Percentiles rank a stretch among this genome's conserved stretches.
phyloP scores from a whole-genome alignment of 345 rosid species.

The Ricinus communis region DNA sequence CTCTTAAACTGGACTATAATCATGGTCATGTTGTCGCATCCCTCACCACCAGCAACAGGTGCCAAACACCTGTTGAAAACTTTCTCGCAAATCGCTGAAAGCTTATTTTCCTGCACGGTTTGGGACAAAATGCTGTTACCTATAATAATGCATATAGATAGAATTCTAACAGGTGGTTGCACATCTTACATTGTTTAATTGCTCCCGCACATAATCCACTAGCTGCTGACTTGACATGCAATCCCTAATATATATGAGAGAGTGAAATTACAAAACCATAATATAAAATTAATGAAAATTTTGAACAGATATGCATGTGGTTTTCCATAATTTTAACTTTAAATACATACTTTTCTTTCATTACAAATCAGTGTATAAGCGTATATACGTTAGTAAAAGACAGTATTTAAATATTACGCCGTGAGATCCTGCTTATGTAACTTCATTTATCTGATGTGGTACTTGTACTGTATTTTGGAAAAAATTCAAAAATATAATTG shows the following conservation, averaged over 20 bases:
- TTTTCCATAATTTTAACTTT: too few relatives aligned
- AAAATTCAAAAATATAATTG: too few relatives aligned
- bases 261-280: background rate
- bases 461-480: too few relatives aligned
- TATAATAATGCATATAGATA: background rate
- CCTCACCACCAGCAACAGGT: slow-evolving; percentile 78
- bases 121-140: background rate
- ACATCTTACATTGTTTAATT: slow-evolving; percentile 22
- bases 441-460: too few relatives aligned
- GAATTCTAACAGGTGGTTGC: background rate
- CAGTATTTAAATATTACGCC: too few relatives aligned
- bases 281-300: background rate
- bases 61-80: slow-evolving; percentile 82
- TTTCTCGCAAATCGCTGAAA: slow-evolving; percentile 75
- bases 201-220: slow-evolving; percentile 54
- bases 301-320: too few relatives aligned
- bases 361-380: too few relatives aligned
- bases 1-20: slow-evolving; percentile 88
- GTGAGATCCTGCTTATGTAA: too few relatives aligned
- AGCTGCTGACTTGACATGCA: slow-evolving; percentile 96
- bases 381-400: too few relatives aligned
- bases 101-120: slow-evolving; percentile 72
- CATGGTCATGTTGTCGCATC: slow-evolving; percentile 99
- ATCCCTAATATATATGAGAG: slow-evolving; percentile 50
- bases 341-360: too few relatives aligned